Evolutionary conservation across 1,139 yeast genomes (phyloP), one percentile per base, ranked within the genome.

Genomic region (Kurtzmaniella quercitrusa): DNA sequence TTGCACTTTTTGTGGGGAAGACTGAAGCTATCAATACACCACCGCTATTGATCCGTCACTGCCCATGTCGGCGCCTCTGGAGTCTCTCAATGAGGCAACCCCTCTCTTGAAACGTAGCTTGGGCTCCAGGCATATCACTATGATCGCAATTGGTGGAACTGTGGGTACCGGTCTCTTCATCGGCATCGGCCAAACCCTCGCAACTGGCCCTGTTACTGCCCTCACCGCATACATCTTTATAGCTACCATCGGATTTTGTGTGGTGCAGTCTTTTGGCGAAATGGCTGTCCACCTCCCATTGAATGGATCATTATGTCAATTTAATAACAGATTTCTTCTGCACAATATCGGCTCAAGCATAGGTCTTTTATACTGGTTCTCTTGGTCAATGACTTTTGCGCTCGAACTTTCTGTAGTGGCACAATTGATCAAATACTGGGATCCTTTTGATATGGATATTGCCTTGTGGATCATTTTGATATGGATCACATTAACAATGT

Each of bases 61-160:
- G 23, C 23, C 23, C 23, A 21, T 21, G 23, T 21, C 8, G 23
- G 23, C 23, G 23, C 23, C 23, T 21, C 23, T 8, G 7, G 23
- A 21, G 23, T 21, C 23, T 21, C 23, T 21, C 14, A 11, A n/a
- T 12, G 31, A 27, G 31, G 31, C 31, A 6, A 11, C 31, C 5
- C 31, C 31, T 27, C 14, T 27, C 12, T 27, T 27, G 14, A 27
- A n/a, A n/a, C 31, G 38, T 10, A 19, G 11, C 16, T 21, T 36
- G 16, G 21, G 21, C 14, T 8, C 38, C 15, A 18, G 38, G 7
- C 93, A 85, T 57, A 78, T 84, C 54, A 73, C 83, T 42, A 82
- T 85, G 91, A 81, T 82, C 62, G 86, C 88, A 53, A 60, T 70
- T 50, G 75, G 75, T 43, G 75, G 76, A 50, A 73, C 74, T 15